Base-by-base conservation (phyloP, 1,284 basidiomycete genomes). In the Golubevia sp. region DNA sequence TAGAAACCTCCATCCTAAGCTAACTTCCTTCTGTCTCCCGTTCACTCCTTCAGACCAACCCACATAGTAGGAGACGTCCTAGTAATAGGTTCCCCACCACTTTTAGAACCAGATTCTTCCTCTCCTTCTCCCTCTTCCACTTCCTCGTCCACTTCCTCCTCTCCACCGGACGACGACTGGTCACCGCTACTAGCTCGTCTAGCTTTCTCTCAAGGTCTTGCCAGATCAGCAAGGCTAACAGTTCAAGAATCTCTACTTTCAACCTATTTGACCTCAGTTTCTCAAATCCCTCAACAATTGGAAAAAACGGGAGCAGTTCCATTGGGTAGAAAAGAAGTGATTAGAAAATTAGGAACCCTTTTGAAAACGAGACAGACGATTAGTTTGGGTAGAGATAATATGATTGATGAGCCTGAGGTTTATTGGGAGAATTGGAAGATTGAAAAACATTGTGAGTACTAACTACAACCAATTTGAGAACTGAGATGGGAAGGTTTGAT, bases 341-440 rank as follows among this genome's bases (percentile, higher is more conserved):
- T 82, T 61, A 68, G 72, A 55, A 75, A 79, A 63, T 73, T 76
- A 30, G 79, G 79, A n/a, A 77, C 75, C 1, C 62, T 82, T 23
- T 68, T 82, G 6, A 63, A 70, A 21, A 63, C 79, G 4, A 69
- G 79, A 3, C 77, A 81, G 55, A 67, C 66, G 2, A 68, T 75
- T 30, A 80, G 79, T 51, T 62, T 82, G 2, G 76, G 75, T 61
- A 56, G 66, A 1, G 79, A 79, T 59, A 81, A 77, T 61, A 79
- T 81, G 50, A 67, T 80, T 57, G 79, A 82, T 59, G 78, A 81
- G 53, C 79, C 77, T 20, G 79, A 82, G 49, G 68, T 78, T 23
- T 80, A 79, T 59, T 82, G 79, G 79, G 79, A 82, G 49, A 82
- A 82, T 55, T 59, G 60, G 6, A 64, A 64, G 38, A 66, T 80